Evolutionary conservation across 352 stramenopile species (phyloP).

Genomic region (Poterioochromonas sp.): DNA sequence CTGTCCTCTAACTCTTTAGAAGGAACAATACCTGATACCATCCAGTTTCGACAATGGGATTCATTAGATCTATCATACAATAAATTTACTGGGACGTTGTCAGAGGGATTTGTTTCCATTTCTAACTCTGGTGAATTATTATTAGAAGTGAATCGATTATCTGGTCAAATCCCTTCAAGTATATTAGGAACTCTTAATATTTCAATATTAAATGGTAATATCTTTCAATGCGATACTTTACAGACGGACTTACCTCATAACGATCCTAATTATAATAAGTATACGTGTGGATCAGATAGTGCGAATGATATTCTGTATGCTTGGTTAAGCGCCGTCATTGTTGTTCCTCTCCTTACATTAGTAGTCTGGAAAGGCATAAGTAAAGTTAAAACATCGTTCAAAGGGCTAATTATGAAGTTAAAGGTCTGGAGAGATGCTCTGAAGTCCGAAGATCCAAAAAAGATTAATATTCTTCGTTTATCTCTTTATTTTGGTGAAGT

Average conservation of each 20-base stretch:
- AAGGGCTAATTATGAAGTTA: no score
- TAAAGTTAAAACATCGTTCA: no score
- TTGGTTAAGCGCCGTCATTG: neutral
- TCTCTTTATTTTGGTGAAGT: no score
- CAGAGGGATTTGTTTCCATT: neutral
- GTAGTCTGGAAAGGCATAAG: no score
- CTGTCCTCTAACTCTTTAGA: neutral
- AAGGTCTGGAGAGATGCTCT: no score
- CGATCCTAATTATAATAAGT: neutral
- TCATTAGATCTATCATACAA: neutral
- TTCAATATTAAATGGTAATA: neutral
- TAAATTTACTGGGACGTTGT: neutral
- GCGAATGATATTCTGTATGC: neutral
- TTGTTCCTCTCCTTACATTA: no score
- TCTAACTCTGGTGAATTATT: neutral
- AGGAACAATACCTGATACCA: neutral
- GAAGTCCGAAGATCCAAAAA: no score
- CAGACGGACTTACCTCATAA: neutral
- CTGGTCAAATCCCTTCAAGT: neutral
- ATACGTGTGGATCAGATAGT: constrained; percentile 17
- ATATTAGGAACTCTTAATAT: neutral
- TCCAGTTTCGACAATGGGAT: neutral
- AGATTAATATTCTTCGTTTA: no score
- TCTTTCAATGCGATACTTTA: neutral
- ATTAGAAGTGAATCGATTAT: neutral